Evolutionary conservation across 1,284 basidiomycete species (phyloP), one percentile per base, ranked within the genome.

Genomic region (Mycosarcoma maydis): DNA sequence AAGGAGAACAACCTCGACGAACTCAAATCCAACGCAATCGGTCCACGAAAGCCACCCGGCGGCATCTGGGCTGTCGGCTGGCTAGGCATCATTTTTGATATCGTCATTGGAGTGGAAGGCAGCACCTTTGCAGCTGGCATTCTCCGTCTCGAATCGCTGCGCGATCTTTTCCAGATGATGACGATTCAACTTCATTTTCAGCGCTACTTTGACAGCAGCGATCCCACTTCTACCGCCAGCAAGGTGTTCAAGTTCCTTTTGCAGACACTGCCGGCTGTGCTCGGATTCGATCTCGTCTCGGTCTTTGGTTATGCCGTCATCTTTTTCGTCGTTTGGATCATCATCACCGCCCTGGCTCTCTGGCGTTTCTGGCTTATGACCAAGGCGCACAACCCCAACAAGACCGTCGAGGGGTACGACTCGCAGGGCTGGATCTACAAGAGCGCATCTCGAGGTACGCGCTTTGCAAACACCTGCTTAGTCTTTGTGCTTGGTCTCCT

Each of bases 21-120:
- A 57, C 73, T 78, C 71, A 78, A 78, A 42, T 73, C 73, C 14
- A 78, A 78, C 33, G 75, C 76, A 19, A 75, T 77, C 42, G 76
- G 76, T 20, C 75, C 76, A 8, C 39, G 76, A 11, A 70, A 54
- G 32, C 76, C 75, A 16, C 75, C 76, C 6, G 73, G 73, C 4
- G 70, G 75, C n/a, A 52, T 73, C 30, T 55, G 71, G 48, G 48
- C 55, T 26, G 51, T 55, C 16, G 49, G 49, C 19, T 64, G 76
- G 49, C 55, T 77, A 14, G 73, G 75, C 42, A 76, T 68, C 43
- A 52, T 77, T 37, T 70, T 77, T 23, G 76, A 78, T 36, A 66
- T 71, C 39, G 44, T 78, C 51, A 77, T 78, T 46, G 76, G 76
- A 7, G 62, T 76, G 20, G 76, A 78, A 41, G 76, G 75, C 1